Base-by-base conservation (phyloP, 768 basidiomycete genomes). In the Crucibulum laeve region DNA sequence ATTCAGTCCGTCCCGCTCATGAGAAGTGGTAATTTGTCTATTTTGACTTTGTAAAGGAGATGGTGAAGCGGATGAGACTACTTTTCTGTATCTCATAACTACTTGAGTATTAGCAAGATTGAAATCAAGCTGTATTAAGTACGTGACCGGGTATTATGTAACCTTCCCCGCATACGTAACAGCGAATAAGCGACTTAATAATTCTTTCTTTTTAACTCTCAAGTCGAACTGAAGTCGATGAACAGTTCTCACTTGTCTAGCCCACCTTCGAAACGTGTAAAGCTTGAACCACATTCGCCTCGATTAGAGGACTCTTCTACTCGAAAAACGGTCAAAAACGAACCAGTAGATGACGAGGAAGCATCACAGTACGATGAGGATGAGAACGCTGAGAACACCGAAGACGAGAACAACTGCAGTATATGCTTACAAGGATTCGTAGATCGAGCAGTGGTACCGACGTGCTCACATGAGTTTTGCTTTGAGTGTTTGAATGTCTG, bases 391-490 rank as follows among this genome's bases (percentile, higher is more conserved):
- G 43, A 46, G n/a, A 26, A 30, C 7, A 17, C 21, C 26, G 45
- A 45, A 34, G 54, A 50, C 10, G 53, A 53, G 32, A 79, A 84
- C 18, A 70, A 81, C 52, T 97, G 93, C 57, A 82, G 85, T 46
- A 95, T 97, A 25, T 97, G 93, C 54, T 68, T 97, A 18, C 89
- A 94, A 53, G 47, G 67, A 8, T 68, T 93, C 40, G 68, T 73
- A 11, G 91, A 96, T 65, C 70, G 87, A 35, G 87, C 92, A 0
- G 74, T 94, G 28, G 70, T 95, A 19, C 89, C 91, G 1, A 74
- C 70, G 5, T 96, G 93, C 61, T 87, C 89, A 1, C 93, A 97
- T 68, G 87, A 89, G 56, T 94, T 94, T 56, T 97, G 93, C 55
- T 95, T 95, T 51, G 87, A 90, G 44, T 97, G 93, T 59, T 72